A percentile compares a stretch with the other conserved stretches of the same genome.
Conservation (phyloP, 176 grass and related monocot species). For the Triticum turgidum region DNA sequence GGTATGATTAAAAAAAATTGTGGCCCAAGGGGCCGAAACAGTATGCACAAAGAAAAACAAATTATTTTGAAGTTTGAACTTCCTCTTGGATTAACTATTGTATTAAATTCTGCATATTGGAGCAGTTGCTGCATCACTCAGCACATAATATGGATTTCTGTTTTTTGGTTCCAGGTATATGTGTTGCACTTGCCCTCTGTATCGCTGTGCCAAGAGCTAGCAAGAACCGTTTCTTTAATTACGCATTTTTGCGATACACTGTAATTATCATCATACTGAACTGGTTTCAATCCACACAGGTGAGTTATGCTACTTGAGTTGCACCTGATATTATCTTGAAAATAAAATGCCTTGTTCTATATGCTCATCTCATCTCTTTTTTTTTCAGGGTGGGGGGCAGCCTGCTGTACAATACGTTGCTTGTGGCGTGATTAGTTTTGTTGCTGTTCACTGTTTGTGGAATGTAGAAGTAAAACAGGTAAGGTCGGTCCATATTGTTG, state of each 20-base stretch:
- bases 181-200: constrained; percentile 80
- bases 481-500: background rate
- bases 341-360: constrained; percentile 5
- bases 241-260: constrained; percentile 74
- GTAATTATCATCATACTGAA: constrained; percentile 88
- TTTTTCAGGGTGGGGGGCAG: constrained; percentile 29
- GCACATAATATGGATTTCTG: constrained; percentile 7
- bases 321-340: background rate
- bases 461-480: constrained; percentile 78
- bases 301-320: constrained; percentile 4
- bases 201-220: constrained; percentile 75
- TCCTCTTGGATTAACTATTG: background rate
- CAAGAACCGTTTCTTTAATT: constrained; percentile 64
- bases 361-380: background rate
- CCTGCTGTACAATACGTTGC: constrained; percentile 76
- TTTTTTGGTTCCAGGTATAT: constrained; percentile 57
- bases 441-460: constrained; percentile 72
- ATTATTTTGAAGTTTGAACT: background rate
- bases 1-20: background rate
- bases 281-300: constrained; percentile 92
- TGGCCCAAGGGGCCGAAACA: background rate
- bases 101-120: background rate
- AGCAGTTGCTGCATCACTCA: background rate
- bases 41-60: background rate
- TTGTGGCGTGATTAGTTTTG: constrained; percentile 67